phyloP scores from a whole-genome alignment of 306 rosid genomes.

The Rosa rugosa region DNA sequence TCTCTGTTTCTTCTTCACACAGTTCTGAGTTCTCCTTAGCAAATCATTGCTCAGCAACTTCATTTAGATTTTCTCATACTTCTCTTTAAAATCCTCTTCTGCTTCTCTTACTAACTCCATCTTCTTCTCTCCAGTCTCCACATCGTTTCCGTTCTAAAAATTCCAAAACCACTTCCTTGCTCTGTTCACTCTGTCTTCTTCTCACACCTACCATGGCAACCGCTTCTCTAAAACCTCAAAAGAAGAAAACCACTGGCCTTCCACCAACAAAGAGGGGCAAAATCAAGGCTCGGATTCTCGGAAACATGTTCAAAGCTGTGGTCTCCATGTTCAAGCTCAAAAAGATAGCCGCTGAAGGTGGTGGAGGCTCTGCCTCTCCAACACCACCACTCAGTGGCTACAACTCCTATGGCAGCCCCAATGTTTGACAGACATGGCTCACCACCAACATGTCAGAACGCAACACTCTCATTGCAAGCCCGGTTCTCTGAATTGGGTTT shows the following conservation, averaged over 20 bases:
- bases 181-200: not conserved
- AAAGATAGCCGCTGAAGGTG: not conserved
- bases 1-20: not conserved
- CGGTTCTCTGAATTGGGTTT: not conserved
- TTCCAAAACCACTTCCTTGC: not conserved
- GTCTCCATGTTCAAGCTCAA: not conserved
- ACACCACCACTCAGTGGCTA: slow-evolving; percentile 12
- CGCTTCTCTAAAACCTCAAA: slow-evolving; percentile 5
- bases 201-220: slow-evolving; percentile 15
- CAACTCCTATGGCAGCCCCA: slow-evolving; percentile 15
- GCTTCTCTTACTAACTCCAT: not conserved
- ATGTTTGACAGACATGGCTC: not conserved
- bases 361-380: not conserved
- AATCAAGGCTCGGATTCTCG: slow-evolving; percentile 30
- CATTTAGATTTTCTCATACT: not conserved
- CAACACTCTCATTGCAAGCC: not conserved
- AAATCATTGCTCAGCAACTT: not conserved
- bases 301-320: slow-evolving; percentile 16
- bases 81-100: not conserved
- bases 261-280: slow-evolving; percentile 29
- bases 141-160: not conserved
- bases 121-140: not conserved
- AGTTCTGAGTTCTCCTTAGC: not conserved
- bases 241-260: not conserved
- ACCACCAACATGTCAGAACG: not conserved